Conservation (phyloP, 1,284 basidiomycete genomes). For the Xerocomus amazonicus region DNA sequence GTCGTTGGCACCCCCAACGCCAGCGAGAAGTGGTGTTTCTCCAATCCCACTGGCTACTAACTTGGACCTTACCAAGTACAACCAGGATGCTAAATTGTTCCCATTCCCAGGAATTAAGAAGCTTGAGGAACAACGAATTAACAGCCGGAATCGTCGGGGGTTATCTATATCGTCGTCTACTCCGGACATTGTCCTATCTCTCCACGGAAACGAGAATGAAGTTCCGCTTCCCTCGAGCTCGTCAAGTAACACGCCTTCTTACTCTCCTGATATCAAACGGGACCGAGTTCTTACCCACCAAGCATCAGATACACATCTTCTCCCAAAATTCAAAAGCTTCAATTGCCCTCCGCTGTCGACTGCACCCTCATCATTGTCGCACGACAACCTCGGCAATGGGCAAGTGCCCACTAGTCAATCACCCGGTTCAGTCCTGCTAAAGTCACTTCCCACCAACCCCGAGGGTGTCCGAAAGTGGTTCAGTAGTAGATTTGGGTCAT, state of each 20-base stretch:
- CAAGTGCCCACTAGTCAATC: slow-evolving; percentile 36
- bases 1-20: slow-evolving; percentile 52
- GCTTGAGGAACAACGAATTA: slow-evolving; percentile 65
- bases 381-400: slow-evolving; percentile 48
- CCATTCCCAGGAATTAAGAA: slow-evolving; percentile 84
- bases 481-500: slow-evolving; percentile 50
- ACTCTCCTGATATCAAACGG: slow-evolving; percentile 46
- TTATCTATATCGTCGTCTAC: slow-evolving; percentile 55
- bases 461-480: slow-evolving; percentile 77
- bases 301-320: slow-evolving; percentile 60
- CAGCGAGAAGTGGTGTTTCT: slow-evolving; percentile 55
- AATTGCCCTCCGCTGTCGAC: slow-evolving; percentile 41
- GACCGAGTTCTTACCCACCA: slow-evolving; percentile 67
- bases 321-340: slow-evolving; percentile 46
- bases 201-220: slow-evolving; percentile 42
- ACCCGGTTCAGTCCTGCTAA: slow-evolving; percentile 40
- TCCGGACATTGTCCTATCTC: slow-evolving; percentile 54
- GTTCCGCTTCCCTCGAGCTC: slow-evolving; percentile 46
- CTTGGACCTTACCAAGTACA: slow-evolving; percentile 58
- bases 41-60: slow-evolving; percentile 67
- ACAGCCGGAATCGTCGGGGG: slow-evolving; percentile 49
- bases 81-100: slow-evolving; percentile 72
- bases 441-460: slow-evolving; percentile 62
- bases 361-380: slow-evolving; percentile 45
- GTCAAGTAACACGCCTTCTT: slow-evolving; percentile 48